Conservation (phyloP, 2,329 filamentous ascomycete species). For the Curvularia verruculosa region DNA sequence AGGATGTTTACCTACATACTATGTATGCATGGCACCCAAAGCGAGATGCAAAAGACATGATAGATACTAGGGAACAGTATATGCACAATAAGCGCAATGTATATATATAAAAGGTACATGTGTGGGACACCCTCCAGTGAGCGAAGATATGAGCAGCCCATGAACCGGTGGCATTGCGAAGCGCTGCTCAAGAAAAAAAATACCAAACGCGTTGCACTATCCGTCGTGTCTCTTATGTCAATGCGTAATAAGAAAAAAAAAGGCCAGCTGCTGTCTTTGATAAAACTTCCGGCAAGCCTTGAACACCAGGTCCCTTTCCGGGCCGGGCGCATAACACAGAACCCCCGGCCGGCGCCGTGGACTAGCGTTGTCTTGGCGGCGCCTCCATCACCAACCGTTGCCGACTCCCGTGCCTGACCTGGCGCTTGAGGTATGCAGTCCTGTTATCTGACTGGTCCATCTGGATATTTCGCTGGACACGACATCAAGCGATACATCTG, state of each 20-base stretch:
- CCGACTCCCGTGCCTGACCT: slow-evolving; percentile 23
- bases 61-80: no score
- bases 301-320: neutral
- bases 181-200: neutral
- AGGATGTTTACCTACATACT: neutral
- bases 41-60: neutral
- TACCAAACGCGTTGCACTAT: neutral
- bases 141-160: neutral
- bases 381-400: slow-evolving; percentile 27
- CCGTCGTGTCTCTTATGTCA: neutral
- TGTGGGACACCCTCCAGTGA: neutral
- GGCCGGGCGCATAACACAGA: slow-evolving; percentile 20
- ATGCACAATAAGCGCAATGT: neutral
- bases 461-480: slow-evolving; percentile 34
- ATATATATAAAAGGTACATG: neutral
- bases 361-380: slow-evolving; percentile 17
- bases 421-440: slow-evolving; percentile 32
- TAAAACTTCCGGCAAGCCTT: neutral
- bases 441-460: slow-evolving; percentile 37
- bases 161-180: neutral
- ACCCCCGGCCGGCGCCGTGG: slow-evolving; percentile 5
- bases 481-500: slow-evolving; percentile 37
- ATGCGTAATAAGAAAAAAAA: neutral
- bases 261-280: neutral
- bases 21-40: no score